Conservation (phyloP, 1,139 yeast species). For the Lodderomyces parapsilosis region DNA sequence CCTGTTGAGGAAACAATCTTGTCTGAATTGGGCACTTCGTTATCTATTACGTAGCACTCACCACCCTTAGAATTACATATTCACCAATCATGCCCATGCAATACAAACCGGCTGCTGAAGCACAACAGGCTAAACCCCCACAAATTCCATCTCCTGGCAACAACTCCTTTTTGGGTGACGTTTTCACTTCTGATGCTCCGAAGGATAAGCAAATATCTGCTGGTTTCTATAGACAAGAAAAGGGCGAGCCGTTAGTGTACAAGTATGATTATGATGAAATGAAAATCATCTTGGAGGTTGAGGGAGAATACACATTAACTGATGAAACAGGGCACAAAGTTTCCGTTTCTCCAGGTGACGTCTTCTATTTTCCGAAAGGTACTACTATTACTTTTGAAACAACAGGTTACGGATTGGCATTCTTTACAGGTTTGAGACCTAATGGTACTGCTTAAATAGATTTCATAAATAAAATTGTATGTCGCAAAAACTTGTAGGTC, state of each 20-base stretch:
- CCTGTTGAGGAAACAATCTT: background rate
- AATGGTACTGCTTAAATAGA: constrained; percentile 23
- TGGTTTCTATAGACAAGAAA: constrained; percentile 68
- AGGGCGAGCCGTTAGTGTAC: constrained; percentile 66
- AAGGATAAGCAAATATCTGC: constrained; percentile 57
- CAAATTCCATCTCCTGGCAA: constrained; percentile 55
- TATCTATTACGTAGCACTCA: no score
- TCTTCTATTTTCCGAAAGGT: constrained; percentile 66
- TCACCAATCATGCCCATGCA: constrained; percentile 36
- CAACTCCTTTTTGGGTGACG: constrained; percentile 68
- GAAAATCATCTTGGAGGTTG: constrained; percentile 65
- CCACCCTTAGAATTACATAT: no score
- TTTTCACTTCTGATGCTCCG: constrained; percentile 57
- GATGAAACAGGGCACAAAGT: constrained; percentile 64
- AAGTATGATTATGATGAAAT: constrained; percentile 66
- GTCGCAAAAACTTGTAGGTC: no score
- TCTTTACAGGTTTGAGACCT: constrained; percentile 66
- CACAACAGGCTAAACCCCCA: constrained; percentile 56
- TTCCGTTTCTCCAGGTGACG: constrained; percentile 61
- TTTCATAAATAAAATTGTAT: background rate
- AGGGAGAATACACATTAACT: constrained; percentile 58
- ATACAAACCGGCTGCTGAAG: constrained; percentile 54
- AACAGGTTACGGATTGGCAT: constrained; percentile 64
- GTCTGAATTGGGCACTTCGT: no score
- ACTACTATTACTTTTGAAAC: constrained; percentile 65